phyloP scores from a whole-genome alignment of 345 rosid species.

The Erysimum cheiranthoides region DNA sequence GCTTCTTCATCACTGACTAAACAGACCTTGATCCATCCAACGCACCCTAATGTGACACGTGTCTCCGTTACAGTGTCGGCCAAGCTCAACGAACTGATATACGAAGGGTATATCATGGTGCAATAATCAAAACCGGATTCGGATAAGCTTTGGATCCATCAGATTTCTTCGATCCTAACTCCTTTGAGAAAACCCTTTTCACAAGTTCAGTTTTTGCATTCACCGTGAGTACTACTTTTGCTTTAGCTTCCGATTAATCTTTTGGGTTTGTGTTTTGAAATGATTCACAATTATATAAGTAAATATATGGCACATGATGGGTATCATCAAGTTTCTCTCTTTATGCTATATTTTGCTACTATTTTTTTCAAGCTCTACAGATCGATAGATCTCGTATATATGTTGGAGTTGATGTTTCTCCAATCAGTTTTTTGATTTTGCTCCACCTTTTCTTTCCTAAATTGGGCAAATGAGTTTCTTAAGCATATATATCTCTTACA shows the following conservation, averaged over 20 bases:
- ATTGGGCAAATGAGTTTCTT: neutral
- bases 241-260: neutral
- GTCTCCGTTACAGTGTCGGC: constrained; percentile 30
- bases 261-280: constrained; percentile 2
- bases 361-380: neutral
- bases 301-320: constrained; percentile 13
- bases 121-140: neutral
- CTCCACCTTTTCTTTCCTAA: constrained; percentile 8
- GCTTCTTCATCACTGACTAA: constrained; percentile 36
- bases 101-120: constrained; percentile 15
- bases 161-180: neutral
- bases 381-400: constrained; percentile 10
- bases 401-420: neutral
- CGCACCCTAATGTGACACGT: constrained; percentile 39
- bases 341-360: neutral
- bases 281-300: neutral
- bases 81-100: constrained; percentile 40
- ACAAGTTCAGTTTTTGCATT: constrained; percentile 19
- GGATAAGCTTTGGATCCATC: constrained; percentile 22
- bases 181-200: neutral
- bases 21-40: constrained; percentile 44
- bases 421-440: neutral
- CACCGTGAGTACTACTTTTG: constrained; percentile 26
- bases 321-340: constrained; percentile 20
- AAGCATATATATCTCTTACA: neutral